Percentiles rank a stretch among this genome's conserved stretches.
Evolutionary conservation across 192 early-diverging fungal genomes (phyloP).

Genomic region (Coemansia sp.): DNA sequence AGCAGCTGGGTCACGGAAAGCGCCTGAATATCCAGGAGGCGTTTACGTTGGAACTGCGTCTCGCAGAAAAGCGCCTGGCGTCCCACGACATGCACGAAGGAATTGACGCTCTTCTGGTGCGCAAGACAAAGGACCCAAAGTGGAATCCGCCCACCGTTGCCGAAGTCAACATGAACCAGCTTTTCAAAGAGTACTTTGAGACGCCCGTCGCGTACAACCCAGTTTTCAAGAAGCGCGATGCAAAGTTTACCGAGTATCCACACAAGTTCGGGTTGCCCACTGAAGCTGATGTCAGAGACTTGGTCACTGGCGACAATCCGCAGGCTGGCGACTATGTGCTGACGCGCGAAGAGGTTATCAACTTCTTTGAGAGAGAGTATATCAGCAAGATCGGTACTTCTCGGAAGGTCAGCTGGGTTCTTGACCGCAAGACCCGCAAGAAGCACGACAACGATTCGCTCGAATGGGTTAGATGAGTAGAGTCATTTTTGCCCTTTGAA

Average conservation of each 20-base stretch:
- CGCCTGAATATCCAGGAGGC: constrained; percentile 71
- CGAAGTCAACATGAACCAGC: constrained; percentile 53
- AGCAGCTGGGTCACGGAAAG: constrained; percentile 74
- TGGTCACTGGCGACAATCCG: constrained; percentile 66
- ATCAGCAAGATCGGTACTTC: constrained; percentile 67
- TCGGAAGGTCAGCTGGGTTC: constrained; percentile 48
- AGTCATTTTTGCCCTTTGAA: too few relatives aligned
- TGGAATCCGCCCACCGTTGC: constrained; percentile 73
- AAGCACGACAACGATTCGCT: constrained; percentile 14
- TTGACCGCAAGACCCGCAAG: constrained; percentile 8
- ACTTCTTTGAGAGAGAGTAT: constrained; percentile 62
- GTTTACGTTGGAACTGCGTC: constrained; percentile 81
- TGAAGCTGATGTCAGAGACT: constrained; percentile 62
- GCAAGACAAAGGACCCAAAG: constrained; percentile 60
- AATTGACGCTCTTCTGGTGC: constrained; percentile 74
- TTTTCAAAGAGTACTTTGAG: constrained; percentile 61
- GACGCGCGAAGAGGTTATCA: constrained; percentile 57
- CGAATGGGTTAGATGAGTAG: constrained; percentile 19
- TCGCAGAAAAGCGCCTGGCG: constrained; percentile 74
- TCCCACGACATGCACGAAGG: constrained; percentile 89
- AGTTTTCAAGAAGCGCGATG: neutral
- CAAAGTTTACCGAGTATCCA: constrained; percentile 52
- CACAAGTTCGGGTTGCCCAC: constrained; percentile 66
- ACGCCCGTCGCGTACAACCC: neutral
- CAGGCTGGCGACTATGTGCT: constrained; percentile 63